A percentile compares a stretch with the other conserved stretches of the same genome.
Evolutionary conservation across 371 early-diverging fungal species (phyloP).

Genomic region (Mortierella sp.): DNA sequence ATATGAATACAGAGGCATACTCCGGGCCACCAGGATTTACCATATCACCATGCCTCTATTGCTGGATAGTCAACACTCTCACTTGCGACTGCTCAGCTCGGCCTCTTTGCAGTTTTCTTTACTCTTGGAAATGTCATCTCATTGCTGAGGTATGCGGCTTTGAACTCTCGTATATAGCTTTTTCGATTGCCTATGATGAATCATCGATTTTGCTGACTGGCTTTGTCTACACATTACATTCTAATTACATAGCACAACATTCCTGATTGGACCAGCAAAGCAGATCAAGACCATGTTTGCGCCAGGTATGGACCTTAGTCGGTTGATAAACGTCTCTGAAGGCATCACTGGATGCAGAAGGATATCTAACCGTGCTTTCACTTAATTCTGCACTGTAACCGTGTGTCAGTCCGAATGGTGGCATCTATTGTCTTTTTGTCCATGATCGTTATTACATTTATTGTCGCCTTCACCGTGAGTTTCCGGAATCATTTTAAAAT

Average conservation of each 20-base stretch:
- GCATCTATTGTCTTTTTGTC: constrained; percentile 73
- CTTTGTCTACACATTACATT: background rate
- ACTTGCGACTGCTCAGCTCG: constrained; percentile 67
- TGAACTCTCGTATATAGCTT: background rate
- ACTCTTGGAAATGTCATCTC: constrained; percentile 92
- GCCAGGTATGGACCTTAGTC: constrained; percentile 60
- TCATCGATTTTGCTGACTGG: background rate
- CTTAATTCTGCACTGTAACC: constrained; percentile 59
- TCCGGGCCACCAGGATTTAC: no score
- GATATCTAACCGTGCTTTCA: background rate
- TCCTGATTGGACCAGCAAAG: constrained; percentile 86
- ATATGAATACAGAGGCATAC: no score
- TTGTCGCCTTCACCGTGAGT: constrained; percentile 64
- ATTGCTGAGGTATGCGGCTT: constrained; percentile 68
- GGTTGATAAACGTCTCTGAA: no score
- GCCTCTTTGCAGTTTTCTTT: constrained; percentile 89
- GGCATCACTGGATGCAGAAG: background rate
- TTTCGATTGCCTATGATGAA: no score
- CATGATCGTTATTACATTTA: constrained; percentile 69
- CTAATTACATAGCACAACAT: constrained; percentile 72
- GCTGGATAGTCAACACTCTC: constrained; percentile 69
- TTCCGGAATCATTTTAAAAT: no score
- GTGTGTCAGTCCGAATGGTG: constrained; percentile 69
- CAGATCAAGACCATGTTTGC: constrained; percentile 90
- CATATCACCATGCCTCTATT: background rate